phyloP scores from a whole-genome alignment of 768 basidiomycete species.

The Boletus subcaerulescens region DNA sequence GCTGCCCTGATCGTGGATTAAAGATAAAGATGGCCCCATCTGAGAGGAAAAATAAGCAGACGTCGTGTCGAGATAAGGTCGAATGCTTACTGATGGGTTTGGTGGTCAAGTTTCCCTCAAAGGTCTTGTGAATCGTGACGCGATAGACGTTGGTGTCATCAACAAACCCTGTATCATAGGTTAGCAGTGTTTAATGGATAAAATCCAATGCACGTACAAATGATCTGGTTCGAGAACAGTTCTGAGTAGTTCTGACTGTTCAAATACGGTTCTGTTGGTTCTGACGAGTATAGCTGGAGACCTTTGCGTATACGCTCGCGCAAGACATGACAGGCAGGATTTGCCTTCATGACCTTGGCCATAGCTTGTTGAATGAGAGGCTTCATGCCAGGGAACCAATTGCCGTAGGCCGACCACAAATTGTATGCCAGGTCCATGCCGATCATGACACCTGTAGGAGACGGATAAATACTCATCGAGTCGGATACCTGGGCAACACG shows the following conservation, averaged over 20 bases:
- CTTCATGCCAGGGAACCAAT: conserved; percentile 99
- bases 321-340: conserved; percentile 94
- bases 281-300: conserved; percentile 96
- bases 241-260: conserved; percentile 99
- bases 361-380: conserved; percentile 97
- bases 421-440: conserved; percentile 99
- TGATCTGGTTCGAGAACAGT: conserved; percentile 97
- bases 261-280: conserved; percentile 98
- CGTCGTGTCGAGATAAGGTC: neutral
- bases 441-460: conserved; percentile 98
- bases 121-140: conserved; percentile 98
- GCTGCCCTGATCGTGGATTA: conserved; percentile 96
- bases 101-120: conserved; percentile 99
- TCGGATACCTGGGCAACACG: conserved; percentile 66
- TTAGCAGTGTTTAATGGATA: conserved; percentile 4
- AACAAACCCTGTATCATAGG: conserved; percentile 76
- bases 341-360: conserved; percentile 99
- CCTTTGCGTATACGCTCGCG: conserved; percentile 99
- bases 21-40: conserved; percentile 98
- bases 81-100: conserved; percentile 84
- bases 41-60: conserved; percentile 22
- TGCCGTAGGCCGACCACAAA: conserved; percentile 97
- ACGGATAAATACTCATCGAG: conserved; percentile 99
- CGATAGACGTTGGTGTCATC: conserved; percentile 99
- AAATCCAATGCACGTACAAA: conserved; percentile 50